A percentile compares a stretch with the other conserved stretches of the same genome.
Conservation (phyloP, 495 filamentous ascomycete genomes). For the Penicillium bialowiezense region DNA sequence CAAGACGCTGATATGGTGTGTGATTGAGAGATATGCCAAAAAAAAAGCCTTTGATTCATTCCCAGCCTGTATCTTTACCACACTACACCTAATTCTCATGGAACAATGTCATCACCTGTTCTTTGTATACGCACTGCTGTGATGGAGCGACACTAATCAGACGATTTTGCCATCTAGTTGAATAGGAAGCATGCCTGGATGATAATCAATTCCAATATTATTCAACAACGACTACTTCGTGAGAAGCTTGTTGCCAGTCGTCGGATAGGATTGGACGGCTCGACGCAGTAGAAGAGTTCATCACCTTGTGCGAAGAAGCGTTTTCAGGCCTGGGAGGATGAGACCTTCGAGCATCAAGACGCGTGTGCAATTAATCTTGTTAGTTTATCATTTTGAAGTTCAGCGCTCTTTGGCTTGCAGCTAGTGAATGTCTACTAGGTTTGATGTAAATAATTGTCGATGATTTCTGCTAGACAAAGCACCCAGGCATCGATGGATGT, state of each 20-base stretch:
- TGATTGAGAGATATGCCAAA: slow-evolving; percentile 30
- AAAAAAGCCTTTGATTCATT: neutral
- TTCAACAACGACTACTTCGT: slow-evolving; percentile 63
- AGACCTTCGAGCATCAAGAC: too few relatives aligned
- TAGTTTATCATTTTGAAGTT: too few relatives aligned
- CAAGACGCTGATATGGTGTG: slow-evolving; percentile 47
- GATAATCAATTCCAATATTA: slow-evolving; percentile 47
- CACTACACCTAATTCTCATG: neutral
- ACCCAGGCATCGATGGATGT: too few relatives aligned
- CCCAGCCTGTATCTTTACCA: slow-evolving; percentile 2
- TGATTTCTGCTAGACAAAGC: too few relatives aligned
- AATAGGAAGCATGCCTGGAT: neutral
- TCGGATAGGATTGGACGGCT: slow-evolving; percentile 32
- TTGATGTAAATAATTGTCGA: too few relatives aligned
- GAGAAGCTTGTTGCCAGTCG: slow-evolving; percentile 61
- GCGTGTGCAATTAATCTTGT: too few relatives aligned
- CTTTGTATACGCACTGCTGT: neutral
- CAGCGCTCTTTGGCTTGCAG: too few relatives aligned
- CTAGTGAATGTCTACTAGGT: too few relatives aligned
- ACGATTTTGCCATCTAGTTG: neutral
- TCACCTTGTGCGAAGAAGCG: too few relatives aligned
- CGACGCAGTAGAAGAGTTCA: neutral
- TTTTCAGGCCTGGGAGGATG: too few relatives aligned
- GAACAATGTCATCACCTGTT: neutral
- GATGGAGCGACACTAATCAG: slow-evolving; percentile 8